Percentiles rank a stretch among this genome's conserved stretches.
Conservation (phyloP, 2,329 filamentous ascomycete genomes). For the Curvularia sp. region DNA sequence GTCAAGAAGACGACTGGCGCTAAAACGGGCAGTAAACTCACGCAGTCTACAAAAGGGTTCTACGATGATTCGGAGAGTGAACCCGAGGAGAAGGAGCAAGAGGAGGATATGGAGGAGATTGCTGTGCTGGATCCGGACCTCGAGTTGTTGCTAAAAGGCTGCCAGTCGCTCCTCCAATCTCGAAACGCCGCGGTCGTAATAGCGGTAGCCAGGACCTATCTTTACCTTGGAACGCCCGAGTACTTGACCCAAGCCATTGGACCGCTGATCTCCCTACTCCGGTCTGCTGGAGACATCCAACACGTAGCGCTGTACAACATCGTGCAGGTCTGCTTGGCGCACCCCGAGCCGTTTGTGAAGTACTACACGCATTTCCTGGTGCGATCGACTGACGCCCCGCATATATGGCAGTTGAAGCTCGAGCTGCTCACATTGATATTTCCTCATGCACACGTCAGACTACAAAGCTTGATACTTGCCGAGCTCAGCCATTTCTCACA, state of each 20-base stretch:
- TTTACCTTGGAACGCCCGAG: slow-evolving; percentile 79
- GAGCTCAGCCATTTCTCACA: slow-evolving; percentile 97
- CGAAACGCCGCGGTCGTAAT: slow-evolving; percentile 93
- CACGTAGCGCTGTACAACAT: slow-evolving; percentile 93
- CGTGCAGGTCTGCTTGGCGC: slow-evolving; percentile 82
- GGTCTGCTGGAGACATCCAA: slow-evolving; percentile 85
- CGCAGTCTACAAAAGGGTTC: slow-evolving; percentile 69
- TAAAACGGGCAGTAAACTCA: slow-evolving; percentile 44
- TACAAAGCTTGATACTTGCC: slow-evolving; percentile 86
- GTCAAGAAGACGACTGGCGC: slow-evolving; percentile 60
- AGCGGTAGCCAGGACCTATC: slow-evolving; percentile 83
- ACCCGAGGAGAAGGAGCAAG: slow-evolving; percentile 54
- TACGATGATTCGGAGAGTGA: slow-evolving; percentile 69
- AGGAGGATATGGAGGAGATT: slow-evolving; percentile 62
- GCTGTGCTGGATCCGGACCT: slow-evolving; percentile 79
- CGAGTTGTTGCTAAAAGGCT: slow-evolving; percentile 77
- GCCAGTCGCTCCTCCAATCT: slow-evolving; percentile 85
- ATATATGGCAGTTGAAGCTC: slow-evolving; percentile 90
- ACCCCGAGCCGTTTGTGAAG: slow-evolving; percentile 81
- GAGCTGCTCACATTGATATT: slow-evolving; percentile 92
- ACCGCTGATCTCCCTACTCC: slow-evolving; percentile 83
- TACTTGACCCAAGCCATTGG: slow-evolving; percentile 80
- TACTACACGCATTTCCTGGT: slow-evolving; percentile 92
- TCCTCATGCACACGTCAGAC: slow-evolving; percentile 74
- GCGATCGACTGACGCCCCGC: slow-evolving; percentile 75